phyloP scores from a whole-genome alignment of 1,139 yeast genomes.

The Geotrichum europaeum region DNA sequence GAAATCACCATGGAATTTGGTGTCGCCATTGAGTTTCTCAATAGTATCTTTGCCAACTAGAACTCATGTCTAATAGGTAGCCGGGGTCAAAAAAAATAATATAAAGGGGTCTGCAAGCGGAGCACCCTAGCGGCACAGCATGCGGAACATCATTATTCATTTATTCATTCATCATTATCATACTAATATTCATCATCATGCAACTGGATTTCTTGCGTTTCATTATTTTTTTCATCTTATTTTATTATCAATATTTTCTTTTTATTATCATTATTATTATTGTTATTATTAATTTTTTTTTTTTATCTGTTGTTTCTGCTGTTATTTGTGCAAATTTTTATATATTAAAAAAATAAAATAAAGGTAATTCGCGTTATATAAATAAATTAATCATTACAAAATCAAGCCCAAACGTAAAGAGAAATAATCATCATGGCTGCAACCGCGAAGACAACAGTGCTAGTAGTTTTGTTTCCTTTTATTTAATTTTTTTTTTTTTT shows the following conservation, averaged over 20 bases:
- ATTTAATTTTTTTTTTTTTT: neutral
- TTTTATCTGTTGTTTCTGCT: neutral
- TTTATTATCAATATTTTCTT: too few relatives aligned
- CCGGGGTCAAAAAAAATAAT: too few relatives aligned
- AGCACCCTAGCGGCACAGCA: too few relatives aligned
- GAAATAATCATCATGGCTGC: too few relatives aligned
- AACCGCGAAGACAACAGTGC: neutral
- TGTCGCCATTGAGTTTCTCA: constrained; percentile 24
- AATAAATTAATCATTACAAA: too few relatives aligned
- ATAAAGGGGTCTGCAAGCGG: too few relatives aligned
- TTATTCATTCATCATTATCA: neutral
- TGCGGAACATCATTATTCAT: neutral
- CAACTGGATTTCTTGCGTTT: neutral
- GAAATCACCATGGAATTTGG: constrained; percentile 42
- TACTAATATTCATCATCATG: neutral
- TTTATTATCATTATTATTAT: neutral
- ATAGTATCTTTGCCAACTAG: constrained; percentile 22
- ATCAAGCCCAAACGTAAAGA: too few relatives aligned
- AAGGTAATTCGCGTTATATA: too few relatives aligned
- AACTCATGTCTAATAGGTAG: neutral
- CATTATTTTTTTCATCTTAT: neutral
- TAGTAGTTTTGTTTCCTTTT: neutral
- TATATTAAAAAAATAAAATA: too few relatives aligned
- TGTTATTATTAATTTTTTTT: neutral
- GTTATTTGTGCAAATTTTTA: too few relatives aligned